Percentiles rank a stretch among this genome's conserved stretches.
Conservation (phyloP, 441 rosid species). For the Gossypium trilobum region DNA sequence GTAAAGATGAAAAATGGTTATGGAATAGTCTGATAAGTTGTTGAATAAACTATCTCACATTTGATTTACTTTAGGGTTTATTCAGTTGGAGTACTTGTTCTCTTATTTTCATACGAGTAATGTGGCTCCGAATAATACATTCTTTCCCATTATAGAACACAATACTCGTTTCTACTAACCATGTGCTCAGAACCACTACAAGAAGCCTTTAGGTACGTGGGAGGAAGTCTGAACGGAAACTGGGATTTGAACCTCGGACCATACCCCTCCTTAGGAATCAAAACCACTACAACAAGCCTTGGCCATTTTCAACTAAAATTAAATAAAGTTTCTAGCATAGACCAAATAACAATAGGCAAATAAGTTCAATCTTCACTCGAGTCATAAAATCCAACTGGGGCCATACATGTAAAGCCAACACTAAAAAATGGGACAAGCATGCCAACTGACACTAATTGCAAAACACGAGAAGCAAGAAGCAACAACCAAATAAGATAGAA, state of each 20-base stretch:
- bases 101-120: background rate
- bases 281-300: background rate
- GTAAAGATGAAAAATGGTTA: background rate
- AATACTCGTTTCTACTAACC: background rate
- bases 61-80: background rate
- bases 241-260: background rate
- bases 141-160: background rate
- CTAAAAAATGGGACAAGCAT: background rate
- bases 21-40: background rate
- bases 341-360: background rate
- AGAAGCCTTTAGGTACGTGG: background rate
- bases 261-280: background rate
- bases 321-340: background rate
- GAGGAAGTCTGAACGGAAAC: background rate
- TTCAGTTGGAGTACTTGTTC: background rate
- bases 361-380: background rate
- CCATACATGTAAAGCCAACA: background rate
- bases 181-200: no score
- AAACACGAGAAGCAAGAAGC: background rate
- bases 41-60: background rate
- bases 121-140: background rate
- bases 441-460: background rate
- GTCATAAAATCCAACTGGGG: background rate
- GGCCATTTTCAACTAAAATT: background rate
- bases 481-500: background rate